Conservation (phyloP, 75 land plant species). For the Adiantum capillusveneris region DNA sequence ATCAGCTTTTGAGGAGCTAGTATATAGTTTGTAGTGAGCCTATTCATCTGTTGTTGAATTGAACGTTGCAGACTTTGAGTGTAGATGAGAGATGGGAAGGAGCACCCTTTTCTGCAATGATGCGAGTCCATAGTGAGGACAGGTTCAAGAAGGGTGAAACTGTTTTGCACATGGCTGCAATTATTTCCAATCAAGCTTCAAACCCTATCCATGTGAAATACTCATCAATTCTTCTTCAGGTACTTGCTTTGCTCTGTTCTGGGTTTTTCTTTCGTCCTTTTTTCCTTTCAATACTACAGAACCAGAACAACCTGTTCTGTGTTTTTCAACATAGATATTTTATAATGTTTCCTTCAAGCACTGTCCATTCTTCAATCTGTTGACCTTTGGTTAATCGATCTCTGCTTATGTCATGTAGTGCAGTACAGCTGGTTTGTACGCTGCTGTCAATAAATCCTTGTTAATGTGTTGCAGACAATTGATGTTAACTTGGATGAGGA, state of each 20-base stretch:
- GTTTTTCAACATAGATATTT: too few species aligned
- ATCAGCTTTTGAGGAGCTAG: too few species aligned
- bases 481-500: slow-evolving; percentile 88
- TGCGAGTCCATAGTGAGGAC: slow-evolving; percentile 47
- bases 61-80: slow-evolving; percentile 43
- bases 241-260: slow-evolving; percentile 11
- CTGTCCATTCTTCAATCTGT: too few species aligned
- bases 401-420: too few species aligned
- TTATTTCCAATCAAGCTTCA: slow-evolving; percentile 36
- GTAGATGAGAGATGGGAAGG: slow-evolving; percentile 84
- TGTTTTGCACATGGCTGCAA: slow-evolving; percentile 38
- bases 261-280: not conserved
- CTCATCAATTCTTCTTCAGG: slow-evolving; percentile 70
- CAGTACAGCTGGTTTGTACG: too few species aligned
- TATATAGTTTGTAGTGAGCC: too few species aligned
- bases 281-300: not conserved
- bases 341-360: too few species aligned
- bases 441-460: too few species aligned
- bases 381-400: too few species aligned
- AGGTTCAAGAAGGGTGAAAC: slow-evolving; percentile 27
- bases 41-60: not conserved
- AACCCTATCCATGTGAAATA: slow-evolving; percentile 65
- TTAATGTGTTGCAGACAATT: slow-evolving; percentile 77
- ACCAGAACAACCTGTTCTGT: slow-evolving; percentile 3
- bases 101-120: slow-evolving; percentile 71